These are phyloP conservation scores for Paecilomyces niveus DNA, from an alignment of 2,329 filamentous ascomycete species.

Conservation along the genomic window DNA sequence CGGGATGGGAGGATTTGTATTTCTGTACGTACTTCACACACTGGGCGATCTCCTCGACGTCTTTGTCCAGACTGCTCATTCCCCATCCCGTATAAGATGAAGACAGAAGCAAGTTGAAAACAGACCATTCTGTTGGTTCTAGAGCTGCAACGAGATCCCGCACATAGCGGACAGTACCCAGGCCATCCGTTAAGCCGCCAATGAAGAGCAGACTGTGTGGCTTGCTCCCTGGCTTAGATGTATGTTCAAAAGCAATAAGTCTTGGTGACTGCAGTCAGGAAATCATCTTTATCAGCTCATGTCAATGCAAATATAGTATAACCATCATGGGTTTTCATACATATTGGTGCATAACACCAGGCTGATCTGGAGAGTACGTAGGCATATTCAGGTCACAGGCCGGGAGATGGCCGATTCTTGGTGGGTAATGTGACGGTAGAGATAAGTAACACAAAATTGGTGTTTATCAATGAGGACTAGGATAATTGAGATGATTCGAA, in stretches of 20 bases:
- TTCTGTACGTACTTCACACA: slow-evolving; percentile 46
- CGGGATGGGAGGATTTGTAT: slow-evolving; percentile 18
- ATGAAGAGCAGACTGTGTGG: slow-evolving; percentile 51
- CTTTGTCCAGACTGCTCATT: slow-evolving; percentile 43
- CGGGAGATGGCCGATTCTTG: background rate
- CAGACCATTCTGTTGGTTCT: slow-evolving; percentile 43
- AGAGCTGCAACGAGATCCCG: slow-evolving; percentile 43
- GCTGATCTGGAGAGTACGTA: slow-evolving; percentile 5
- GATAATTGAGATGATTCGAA: background rate
- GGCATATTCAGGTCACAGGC: background rate
- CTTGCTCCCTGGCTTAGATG: slow-evolving; percentile 18
- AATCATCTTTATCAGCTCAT: slow-evolving; percentile 1
- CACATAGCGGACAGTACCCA: slow-evolving; percentile 50
- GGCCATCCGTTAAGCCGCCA: slow-evolving; percentile 53
- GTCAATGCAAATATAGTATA: background rate
- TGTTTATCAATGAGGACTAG: background rate
- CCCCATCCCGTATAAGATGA: slow-evolving; percentile 53
- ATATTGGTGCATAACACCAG: slow-evolving; percentile 30
- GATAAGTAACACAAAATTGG: background rate
- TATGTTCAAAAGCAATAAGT: slow-evolving; percentile 37
- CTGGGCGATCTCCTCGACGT: slow-evolving; percentile 47
- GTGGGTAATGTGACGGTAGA: background rate
- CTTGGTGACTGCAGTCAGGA: slow-evolving; percentile 24
- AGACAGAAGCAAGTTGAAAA: slow-evolving; percentile 45
- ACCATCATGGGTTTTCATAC: slow-evolving; percentile 14